Evolutionary conservation across 2,329 filamentous ascomycete species (phyloP), one percentile per base, ranked within the genome.

Genomic region (Akanthomyces lecanii): DNA sequence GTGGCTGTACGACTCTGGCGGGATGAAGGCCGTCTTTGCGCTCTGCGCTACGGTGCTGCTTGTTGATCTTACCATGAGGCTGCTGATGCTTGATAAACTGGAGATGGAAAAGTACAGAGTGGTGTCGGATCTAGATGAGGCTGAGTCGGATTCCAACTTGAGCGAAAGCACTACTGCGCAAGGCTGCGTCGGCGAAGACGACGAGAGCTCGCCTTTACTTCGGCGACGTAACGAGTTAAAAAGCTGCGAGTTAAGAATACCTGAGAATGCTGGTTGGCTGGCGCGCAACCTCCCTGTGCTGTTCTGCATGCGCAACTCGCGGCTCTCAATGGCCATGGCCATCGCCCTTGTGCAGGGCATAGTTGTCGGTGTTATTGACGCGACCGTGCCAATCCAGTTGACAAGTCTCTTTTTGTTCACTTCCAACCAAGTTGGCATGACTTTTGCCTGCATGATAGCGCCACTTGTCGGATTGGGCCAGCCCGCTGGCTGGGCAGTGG

Each of bases 401-500:
- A 23, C 42, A 16, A 58, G 18, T 2, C n/a, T 58, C 1, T 58
- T 58, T 18, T 58, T 28, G 4, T 48, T 58, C 5, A 18, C 42
- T 3, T 48, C 44, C 4, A 48, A 48, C 12, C 28, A 58, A 45
- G 30, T 58, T 6, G 55, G 55, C 2, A 6, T 56, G 61, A 12
- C 38, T 6, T 53, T 64, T n/a, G 21, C 57, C 5, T 45, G 56
- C 12, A 25, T 61, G 12, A 28, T 63, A 12, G 3, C 56, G 4
- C 57, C 61, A 1, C 33, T 60, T n/a, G 38, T 61, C 1, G 51
- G 44, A n/a, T 10, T 65, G 5, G 61, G 64, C 8, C 61, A 36
- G 11, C 42, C 60, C 10, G 55, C 51, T 12, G 64, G 64, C 12
- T 53, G 36, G 45, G 50, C 56, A 2, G 45, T 58, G 2, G 64